phyloP scores from a whole-genome alignment of 2,329 filamentous ascomycete genomes.

The Aspergillus calidoustus region DNA sequence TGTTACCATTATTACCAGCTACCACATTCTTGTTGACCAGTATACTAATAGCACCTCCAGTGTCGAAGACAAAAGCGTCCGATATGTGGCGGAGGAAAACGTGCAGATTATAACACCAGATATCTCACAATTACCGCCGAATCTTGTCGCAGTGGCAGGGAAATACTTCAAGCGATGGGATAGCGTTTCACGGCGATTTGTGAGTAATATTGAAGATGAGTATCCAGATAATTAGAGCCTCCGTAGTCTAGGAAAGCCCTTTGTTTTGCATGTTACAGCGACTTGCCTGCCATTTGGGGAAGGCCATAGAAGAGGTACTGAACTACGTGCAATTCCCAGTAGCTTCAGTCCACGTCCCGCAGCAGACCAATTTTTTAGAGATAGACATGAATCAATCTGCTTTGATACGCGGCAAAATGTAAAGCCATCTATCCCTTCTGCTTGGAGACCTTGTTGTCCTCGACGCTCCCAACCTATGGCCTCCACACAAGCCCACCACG shows the following conservation, averaged over 20 bases:
- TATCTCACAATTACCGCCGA: conserved; percentile 55
- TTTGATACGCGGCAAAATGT: too few species aligned
- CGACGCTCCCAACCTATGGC: too few species aligned
- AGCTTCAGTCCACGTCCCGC: too few species aligned
- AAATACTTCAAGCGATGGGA: conserved; percentile 91
- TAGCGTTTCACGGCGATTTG: conserved; percentile 65
- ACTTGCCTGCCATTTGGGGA: not conserved
- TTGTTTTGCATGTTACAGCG: not conserved
- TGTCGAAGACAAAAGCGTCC: conserved; percentile 68
- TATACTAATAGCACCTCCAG: conserved; percentile 46
- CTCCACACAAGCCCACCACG: too few species aligned
- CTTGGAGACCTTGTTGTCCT: too few species aligned
- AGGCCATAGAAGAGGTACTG: too few species aligned
- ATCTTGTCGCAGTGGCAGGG: conserved; percentile 71
- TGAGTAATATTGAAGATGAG: conserved; percentile 81
- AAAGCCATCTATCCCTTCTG: too few species aligned
- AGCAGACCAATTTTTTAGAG: too few species aligned
- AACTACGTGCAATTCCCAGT: too few species aligned
- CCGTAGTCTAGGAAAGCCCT: not conserved
- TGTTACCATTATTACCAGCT: conserved; percentile 46
- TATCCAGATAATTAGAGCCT: conserved; percentile 77
- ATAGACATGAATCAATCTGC: too few species aligned
- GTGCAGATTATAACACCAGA: conserved; percentile 64
- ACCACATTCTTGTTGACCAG: not conserved
- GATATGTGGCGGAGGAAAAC: conserved; percentile 82